Conservation (phyloP, 148 eudicot species). For the Spergularia marina region DNA sequence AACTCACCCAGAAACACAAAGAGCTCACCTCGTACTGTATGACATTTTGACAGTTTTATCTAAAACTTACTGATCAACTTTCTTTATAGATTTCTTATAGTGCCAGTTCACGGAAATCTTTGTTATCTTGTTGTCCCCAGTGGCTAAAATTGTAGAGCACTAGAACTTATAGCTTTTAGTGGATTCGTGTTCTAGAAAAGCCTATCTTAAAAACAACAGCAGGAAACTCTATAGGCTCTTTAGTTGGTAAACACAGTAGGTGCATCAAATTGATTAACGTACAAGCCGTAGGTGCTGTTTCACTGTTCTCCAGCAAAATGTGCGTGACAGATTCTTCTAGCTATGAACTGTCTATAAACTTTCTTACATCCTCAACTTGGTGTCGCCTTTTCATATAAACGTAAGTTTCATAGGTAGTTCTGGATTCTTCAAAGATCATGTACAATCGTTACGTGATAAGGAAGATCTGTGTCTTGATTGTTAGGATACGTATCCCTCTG, state of each 20-base stretch:
- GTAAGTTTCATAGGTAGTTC: not conserved
- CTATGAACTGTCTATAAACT: not conserved
- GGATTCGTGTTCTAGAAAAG: not conserved
- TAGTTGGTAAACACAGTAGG: not conserved
- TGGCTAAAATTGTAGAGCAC: no score
- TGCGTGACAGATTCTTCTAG: not conserved
- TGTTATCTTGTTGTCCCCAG: not conserved
- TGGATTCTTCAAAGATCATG: conserved; percentile 7
- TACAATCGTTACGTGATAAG: not conserved
- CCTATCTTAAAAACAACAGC: not conserved
- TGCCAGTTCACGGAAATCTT: not conserved
- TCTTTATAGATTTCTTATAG: not conserved
- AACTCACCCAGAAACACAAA: no score
- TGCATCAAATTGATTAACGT: not conserved
- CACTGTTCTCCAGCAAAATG: not conserved
- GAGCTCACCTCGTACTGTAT: no score
- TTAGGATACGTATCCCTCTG: conserved; percentile 6
- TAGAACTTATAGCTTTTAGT: not conserved
- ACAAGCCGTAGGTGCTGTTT: conserved; percentile 5
- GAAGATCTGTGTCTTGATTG: conserved; percentile 6
- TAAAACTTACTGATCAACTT: not conserved
- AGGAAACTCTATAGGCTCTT: not conserved
- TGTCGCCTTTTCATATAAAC: not conserved
- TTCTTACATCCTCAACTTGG: not conserved
- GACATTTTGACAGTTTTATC: no score